Evolutionary conservation across 2,329 filamentous ascomycete species (phyloP).

Genomic region (Alternaria conjuncta): DNA sequence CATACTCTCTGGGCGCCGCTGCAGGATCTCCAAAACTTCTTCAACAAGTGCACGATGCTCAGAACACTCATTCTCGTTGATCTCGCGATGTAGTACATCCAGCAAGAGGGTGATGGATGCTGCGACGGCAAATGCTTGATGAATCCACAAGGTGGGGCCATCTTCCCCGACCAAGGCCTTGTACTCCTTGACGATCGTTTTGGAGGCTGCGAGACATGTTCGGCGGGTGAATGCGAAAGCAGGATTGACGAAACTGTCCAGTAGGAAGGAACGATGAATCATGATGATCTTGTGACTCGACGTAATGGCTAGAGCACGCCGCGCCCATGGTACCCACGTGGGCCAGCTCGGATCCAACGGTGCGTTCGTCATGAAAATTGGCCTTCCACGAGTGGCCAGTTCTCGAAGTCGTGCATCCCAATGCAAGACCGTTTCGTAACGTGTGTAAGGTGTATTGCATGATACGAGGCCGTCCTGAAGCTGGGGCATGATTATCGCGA

Average conservation of each 20-base stretch:
- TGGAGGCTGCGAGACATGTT: conserved; percentile 48
- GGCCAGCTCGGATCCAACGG: conserved; percentile 44
- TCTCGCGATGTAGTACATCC: background rate
- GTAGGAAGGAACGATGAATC: conserved; percentile 49
- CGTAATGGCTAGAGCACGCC: conserved; percentile 6
- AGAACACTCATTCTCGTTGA: background rate
- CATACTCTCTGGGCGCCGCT: background rate
- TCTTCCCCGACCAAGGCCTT: conserved; percentile 37
- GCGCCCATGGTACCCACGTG: conserved; percentile 37
- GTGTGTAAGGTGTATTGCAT: conserved; percentile 47
- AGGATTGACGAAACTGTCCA: conserved; percentile 44
- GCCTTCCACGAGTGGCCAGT: conserved; percentile 38
- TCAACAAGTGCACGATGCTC: background rate
- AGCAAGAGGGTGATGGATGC: background rate
- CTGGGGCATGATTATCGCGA: conserved; percentile 46
- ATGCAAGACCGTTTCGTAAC: conserved; percentile 48
- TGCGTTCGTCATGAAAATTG: conserved; percentile 37
- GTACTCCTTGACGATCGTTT: conserved; percentile 49
- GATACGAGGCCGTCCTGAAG: conserved; percentile 43
- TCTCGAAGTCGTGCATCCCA: conserved; percentile 44
- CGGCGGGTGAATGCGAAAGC: conserved; percentile 45
- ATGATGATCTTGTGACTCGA: conserved; percentile 46
- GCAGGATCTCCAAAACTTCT: background rate
- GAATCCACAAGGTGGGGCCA: conserved; percentile 49
- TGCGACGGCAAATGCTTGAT: conserved; percentile 43